These are phyloP conservation scores for Populus tomentosa DNA, from an alignment of 441 rosid genomes.

Conservation along the genomic window DNA sequence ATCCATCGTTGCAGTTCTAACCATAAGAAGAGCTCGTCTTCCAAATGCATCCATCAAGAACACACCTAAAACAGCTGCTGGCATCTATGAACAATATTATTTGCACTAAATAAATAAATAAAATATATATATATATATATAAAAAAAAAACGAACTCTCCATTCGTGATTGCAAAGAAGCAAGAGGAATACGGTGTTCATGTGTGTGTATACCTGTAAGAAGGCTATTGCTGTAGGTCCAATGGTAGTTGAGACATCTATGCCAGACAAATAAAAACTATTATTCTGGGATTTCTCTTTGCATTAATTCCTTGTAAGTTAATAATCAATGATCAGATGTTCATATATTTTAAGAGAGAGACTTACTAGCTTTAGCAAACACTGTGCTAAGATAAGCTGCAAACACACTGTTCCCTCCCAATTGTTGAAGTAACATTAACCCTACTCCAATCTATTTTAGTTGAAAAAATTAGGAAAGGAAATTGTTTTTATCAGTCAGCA, in stretches of 20 bases:
- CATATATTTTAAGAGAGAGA: no score
- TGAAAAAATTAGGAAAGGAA: no score
- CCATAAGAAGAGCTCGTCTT: conserved; percentile 58
- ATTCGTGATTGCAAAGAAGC: background rate
- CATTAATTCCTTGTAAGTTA: background rate
- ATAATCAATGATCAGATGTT: background rate
- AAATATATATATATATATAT: no score
- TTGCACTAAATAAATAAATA: background rate
- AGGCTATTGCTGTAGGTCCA: background rate
- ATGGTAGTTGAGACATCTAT: background rate
- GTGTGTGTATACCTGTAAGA: background rate
- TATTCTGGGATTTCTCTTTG: background rate
- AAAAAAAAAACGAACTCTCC: background rate
- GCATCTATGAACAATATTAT: conserved; percentile 32
- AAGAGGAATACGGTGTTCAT: no score
- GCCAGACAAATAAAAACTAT: background rate
- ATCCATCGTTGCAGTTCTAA: conserved; percentile 1
- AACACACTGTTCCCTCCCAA: background rate
- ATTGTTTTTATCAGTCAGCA: no score
- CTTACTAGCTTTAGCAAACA: conserved; percentile 4
- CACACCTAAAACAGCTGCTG: conserved; percentile 26
- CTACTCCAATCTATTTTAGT: background rate
- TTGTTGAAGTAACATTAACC: conserved; percentile 4
- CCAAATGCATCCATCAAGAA: conserved; percentile 50
- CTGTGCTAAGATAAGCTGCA: background rate